phyloP scores from a whole-genome alignment of 1,284 basidiomycete genomes.

The Boletus semigastroideus region DNA sequence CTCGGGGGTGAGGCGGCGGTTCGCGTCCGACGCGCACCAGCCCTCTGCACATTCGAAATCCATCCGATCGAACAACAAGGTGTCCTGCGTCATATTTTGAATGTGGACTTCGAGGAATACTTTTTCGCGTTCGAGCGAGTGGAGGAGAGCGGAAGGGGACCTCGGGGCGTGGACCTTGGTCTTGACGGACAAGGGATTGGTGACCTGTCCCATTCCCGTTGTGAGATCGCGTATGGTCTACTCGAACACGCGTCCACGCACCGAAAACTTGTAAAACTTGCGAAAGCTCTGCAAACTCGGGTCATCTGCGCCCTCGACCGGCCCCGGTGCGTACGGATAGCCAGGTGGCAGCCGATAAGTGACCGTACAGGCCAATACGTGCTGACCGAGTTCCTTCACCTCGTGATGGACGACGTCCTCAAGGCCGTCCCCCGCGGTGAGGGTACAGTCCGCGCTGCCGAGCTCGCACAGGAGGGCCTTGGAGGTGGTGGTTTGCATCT shows the following conservation, averaged over 20 bases:
- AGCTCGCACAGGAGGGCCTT: constrained; percentile 64
- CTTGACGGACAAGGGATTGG: constrained; percentile 86
- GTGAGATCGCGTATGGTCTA: neutral
- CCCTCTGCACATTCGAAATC: constrained; percentile 70
- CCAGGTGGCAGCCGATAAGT: constrained; percentile 65
- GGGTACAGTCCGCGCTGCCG: constrained; percentile 48
- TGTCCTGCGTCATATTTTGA: constrained; percentile 78
- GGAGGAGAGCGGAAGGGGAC: constrained; percentile 68
- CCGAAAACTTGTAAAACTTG: constrained; percentile 88
- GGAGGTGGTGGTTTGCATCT: constrained; percentile 74
- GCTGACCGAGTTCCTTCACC: constrained; percentile 82
- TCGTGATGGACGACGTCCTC: constrained; percentile 72
- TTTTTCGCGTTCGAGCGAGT: constrained; percentile 64
- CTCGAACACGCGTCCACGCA: constrained; percentile 40
- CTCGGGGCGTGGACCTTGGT: constrained; percentile 80
- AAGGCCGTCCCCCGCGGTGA: constrained; percentile 56
- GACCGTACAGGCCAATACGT: constrained; percentile 76
- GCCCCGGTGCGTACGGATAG: constrained; percentile 45
- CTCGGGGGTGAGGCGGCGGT: constrained; percentile 24
- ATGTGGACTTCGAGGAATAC: constrained; percentile 87
- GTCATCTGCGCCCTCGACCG: constrained; percentile 52
- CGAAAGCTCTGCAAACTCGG: constrained; percentile 69
- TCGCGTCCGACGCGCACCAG: constrained; percentile 61
- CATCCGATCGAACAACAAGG: constrained; percentile 77
- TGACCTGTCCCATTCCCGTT: constrained; percentile 52